Conservation (phyloP, 208 protist species). For the Leptomonas seymouri region DNA sequence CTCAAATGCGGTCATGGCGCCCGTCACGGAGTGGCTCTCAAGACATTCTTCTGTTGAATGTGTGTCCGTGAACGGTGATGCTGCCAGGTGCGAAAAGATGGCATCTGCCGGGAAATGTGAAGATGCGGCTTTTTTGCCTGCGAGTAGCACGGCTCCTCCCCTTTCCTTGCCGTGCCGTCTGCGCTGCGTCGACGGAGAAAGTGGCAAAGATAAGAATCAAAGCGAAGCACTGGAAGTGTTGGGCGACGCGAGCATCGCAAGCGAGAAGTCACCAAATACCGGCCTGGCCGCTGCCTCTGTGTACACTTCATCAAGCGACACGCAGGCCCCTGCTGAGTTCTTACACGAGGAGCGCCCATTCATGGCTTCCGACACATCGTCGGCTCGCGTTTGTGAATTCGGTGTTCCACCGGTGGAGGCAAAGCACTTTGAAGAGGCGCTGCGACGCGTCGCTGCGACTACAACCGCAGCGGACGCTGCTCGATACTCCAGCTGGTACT, state of each 20-base stretch:
- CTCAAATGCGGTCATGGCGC: constrained; percentile 94
- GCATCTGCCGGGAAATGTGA: too few species aligned
- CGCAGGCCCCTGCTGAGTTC: not conserved
- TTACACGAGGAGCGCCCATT: too few species aligned
- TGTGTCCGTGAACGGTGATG: too few species aligned
- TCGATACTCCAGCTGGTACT: constrained; percentile 27
- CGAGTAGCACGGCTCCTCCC: too few species aligned
- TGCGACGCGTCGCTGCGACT: constrained; percentile 19
- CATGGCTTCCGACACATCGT: not conserved
- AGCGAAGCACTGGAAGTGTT: not conserved
- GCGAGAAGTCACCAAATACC: not conserved
- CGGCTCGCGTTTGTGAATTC: not conserved
- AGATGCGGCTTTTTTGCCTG: too few species aligned
- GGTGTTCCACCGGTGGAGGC: constrained; percentile 22
- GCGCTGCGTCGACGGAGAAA: not conserved
- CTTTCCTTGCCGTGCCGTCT: not conserved
- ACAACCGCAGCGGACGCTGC: constrained; percentile 20
- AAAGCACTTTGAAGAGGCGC: constrained; percentile 30
- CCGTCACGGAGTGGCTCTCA: constrained; percentile 82
- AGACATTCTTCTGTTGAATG: constrained; percentile 41
- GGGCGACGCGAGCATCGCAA: not conserved
- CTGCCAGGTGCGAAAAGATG: too few species aligned
- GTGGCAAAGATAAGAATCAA: not conserved
- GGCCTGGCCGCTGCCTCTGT: not conserved
- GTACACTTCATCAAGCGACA: not conserved